phyloP scores from a whole-genome alignment of 345 rosid species.

The Moricandia moricandioides region DNA sequence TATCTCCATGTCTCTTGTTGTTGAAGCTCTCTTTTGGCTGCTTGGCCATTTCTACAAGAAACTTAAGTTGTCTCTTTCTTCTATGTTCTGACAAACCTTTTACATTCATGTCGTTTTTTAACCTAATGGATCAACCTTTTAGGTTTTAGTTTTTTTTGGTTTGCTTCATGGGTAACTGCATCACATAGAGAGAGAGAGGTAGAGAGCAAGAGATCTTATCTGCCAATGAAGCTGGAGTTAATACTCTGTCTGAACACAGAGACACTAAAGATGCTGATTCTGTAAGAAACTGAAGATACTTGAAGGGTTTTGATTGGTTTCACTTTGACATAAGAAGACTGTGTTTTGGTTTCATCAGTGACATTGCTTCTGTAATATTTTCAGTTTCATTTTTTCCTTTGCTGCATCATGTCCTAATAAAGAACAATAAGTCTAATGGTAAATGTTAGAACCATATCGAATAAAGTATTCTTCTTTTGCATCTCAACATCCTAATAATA shows the following conservation, averaged over 20 bases:
- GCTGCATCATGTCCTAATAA: background rate
- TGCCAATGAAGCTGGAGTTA: background rate
- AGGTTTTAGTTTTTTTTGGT: conserved; percentile 15
- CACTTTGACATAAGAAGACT: background rate
- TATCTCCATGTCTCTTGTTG: background rate
- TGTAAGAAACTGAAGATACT: conserved; percentile 11
- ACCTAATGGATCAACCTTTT: conserved; percentile 22
- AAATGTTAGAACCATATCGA: no score
- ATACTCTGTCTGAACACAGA: conserved; percentile 13
- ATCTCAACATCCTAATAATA: no score
- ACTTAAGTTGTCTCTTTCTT: conserved; percentile 7
- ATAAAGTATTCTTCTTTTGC: no score
- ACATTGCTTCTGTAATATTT: conserved; percentile 11
- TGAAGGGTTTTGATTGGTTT: background rate
- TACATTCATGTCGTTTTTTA: conserved; percentile 5
- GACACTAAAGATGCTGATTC: conserved; percentile 13
- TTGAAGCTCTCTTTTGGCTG: conserved; percentile 25
- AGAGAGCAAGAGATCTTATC: conserved; percentile 11
- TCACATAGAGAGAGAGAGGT: background rate
- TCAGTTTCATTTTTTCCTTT: background rate
- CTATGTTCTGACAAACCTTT: conserved; percentile 19
- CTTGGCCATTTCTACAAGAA: conserved; percentile 1
- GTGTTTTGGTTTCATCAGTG: conserved; percentile 1
- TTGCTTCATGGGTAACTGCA: conserved; percentile 20
- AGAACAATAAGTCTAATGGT: background rate